phyloP scores from a whole-genome alignment of 148 eudicot genomes.

The Euryodendron excelsum region DNA sequence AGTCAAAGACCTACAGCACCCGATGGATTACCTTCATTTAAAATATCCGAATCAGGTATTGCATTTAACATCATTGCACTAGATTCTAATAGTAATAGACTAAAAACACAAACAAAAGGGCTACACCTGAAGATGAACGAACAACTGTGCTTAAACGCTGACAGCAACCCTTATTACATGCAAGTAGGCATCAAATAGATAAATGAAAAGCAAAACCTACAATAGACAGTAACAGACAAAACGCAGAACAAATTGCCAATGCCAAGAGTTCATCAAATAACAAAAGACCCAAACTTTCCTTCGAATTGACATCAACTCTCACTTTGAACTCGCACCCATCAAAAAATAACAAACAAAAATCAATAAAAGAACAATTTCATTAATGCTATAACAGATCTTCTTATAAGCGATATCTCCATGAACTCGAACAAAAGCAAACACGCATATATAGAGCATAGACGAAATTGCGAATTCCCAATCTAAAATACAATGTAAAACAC shows the following conservation, averaged over 20 bases:
- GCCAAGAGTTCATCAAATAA: not conserved
- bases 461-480: not conserved
- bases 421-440: not conserved
- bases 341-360: too few species aligned
- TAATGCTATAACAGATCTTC: not conserved
- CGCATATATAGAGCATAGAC: not conserved
- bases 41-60: not conserved
- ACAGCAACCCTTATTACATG: not conserved
- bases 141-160: not conserved
- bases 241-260: not conserved
- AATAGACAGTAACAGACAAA: not conserved
- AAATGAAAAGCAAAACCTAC: not conserved
- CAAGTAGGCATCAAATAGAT: not conserved
- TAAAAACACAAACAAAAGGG: not conserved
- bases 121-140: not conserved
- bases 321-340: too few species aligned
- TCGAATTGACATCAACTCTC: not conserved
- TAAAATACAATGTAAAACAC: not conserved
- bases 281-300: not conserved
- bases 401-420: not conserved
- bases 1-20: not conserved
- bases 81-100: not conserved
- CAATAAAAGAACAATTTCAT: not conserved
- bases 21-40: not conserved
- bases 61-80: not conserved